A percentile compares a stretch with the other conserved stretches of the same genome.
These are phyloP conservation scores for Aegilops longissima DNA, from an alignment of 176 grass and related monocot species.

Conservation along the genomic window DNA sequence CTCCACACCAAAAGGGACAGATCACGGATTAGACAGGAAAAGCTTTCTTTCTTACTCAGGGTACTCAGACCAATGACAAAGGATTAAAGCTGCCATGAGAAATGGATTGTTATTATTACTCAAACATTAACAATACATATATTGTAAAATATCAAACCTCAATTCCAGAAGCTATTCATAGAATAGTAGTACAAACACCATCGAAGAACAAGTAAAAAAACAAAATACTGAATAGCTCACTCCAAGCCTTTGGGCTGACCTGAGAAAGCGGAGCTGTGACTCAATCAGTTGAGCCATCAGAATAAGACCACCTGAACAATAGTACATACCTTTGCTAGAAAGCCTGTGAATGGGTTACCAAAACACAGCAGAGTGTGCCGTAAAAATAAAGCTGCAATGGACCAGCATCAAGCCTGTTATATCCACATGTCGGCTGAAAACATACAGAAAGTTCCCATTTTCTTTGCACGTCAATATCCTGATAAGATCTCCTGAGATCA, in stretches of 20 bases:
- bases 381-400: slow-evolving; percentile 25
- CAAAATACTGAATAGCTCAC: background rate
- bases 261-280: slow-evolving; percentile 2
- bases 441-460: slow-evolving; percentile 33
- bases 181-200: background rate
- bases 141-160: background rate
- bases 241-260: slow-evolving; percentile 18
- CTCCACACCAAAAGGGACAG: slow-evolving; percentile 12
- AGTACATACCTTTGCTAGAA: slow-evolving; percentile 30
- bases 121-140: background rate
- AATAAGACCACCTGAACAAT: slow-evolving; percentile 31
- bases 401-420: slow-evolving; percentile 14
- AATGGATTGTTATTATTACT: slow-evolving; percentile 19
- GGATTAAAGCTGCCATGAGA: slow-evolving; percentile 24
- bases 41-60: slow-evolving; percentile 1
- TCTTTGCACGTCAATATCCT: slow-evolving; percentile 19
- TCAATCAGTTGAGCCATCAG: slow-evolving; percentile 32
- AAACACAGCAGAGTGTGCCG: slow-evolving; percentile 32
- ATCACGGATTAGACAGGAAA: slow-evolving; percentile 26
- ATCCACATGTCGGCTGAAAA: slow-evolving; percentile 26
- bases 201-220: background rate
- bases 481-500: slow-evolving; percentile 21
- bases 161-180: background rate
- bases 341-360: slow-evolving; percentile 39
- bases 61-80: slow-evolving; percentile 12